These are phyloP conservation scores for Colletotrichum navitas DNA, from an alignment of 2,329 filamentous ascomycete species.

Conservation along the genomic window DNA sequence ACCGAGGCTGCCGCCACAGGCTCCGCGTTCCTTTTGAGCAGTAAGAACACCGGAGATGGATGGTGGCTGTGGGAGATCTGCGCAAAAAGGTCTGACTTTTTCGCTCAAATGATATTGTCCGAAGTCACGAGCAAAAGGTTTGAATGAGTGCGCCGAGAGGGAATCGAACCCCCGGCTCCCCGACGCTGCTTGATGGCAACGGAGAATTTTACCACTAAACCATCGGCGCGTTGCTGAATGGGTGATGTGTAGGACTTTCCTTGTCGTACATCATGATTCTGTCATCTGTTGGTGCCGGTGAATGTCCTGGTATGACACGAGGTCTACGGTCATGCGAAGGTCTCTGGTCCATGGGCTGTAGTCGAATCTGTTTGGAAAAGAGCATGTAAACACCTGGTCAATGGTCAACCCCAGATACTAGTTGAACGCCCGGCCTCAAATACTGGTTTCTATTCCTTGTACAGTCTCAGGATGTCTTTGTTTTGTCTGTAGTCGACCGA, in stretches of 20 bases:
- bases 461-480: neutral
- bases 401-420: no score
- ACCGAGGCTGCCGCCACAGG: no score
- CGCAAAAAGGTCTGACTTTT: neutral
- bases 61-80: no score
- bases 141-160: conserved; percentile 19
- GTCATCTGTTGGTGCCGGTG: neutral
- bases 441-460: neutral
- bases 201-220: conserved; percentile 41
- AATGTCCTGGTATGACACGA: neutral
- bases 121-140: neutral
- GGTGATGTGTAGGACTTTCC: no score
- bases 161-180: conserved; percentile 39
- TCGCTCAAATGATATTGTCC: neutral
- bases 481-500: no score
- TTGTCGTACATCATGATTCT: neutral
- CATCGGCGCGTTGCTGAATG: conserved; percentile 5
- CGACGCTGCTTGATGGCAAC: conserved; percentile 34
- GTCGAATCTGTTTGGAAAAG: no score
- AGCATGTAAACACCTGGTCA: no score
- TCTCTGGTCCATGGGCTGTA: no score
- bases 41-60: no score
- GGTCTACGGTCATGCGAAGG: neutral
- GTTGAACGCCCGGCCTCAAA: neutral
- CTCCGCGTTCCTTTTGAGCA: no score